A percentile compares a stretch with the other conserved stretches of the same genome.
These are phyloP conservation scores for Sphaerulina vaccinii DNA, from an alignment of 2,329 filamentous ascomycete species.

Conservation along the genomic window DNA sequence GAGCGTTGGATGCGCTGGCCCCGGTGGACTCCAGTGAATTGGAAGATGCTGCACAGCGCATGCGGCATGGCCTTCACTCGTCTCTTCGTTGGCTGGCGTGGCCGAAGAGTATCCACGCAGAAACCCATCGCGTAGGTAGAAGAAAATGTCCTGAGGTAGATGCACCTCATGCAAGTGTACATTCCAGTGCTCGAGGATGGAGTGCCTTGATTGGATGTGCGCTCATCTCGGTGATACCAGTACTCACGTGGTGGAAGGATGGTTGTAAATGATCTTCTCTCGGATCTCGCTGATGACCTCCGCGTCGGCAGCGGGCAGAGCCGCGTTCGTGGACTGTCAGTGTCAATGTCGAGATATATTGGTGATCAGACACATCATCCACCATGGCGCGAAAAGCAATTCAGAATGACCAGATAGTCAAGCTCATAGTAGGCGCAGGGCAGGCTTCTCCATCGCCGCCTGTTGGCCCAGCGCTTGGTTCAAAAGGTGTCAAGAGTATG, in stretches of 20 bases:
- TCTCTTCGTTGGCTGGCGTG: slow-evolving; percentile 4
- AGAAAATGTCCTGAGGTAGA: neutral
- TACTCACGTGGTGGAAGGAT: slow-evolving; percentile 1
- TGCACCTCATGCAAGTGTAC: slow-evolving; percentile 5
- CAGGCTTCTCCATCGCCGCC: slow-evolving; percentile 93
- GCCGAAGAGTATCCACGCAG: slow-evolving; percentile 1
- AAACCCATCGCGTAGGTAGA: slow-evolving; percentile 1
- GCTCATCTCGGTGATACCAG: neutral
- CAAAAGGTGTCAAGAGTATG: slow-evolving; percentile 98
- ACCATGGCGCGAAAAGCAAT: slow-evolving; percentile 61
- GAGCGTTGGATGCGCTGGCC: slow-evolving; percentile 21
- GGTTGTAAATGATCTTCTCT: neutral
- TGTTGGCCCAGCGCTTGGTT: slow-evolving; percentile 92
- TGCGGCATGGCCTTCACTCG: slow-evolving; percentile 8
- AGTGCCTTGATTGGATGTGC: neutral
- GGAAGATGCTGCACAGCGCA: neutral
- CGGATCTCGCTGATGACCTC: too few species aligned
- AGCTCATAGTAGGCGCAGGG: slow-evolving; percentile 94
- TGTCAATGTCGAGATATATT: neutral
- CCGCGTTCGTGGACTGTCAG: too few species aligned
- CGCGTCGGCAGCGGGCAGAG: too few species aligned
- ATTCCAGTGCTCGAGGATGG: slow-evolving; percentile 6
- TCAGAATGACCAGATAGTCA: slow-evolving; percentile 72
- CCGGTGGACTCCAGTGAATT: neutral
- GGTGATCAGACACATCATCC: slow-evolving; percentile 2